Evolutionary conservation across 352 stramenopile species (phyloP), one percentile per base, ranked within the genome.

Genomic region (Pilasporangium apinafurcum): DNA sequence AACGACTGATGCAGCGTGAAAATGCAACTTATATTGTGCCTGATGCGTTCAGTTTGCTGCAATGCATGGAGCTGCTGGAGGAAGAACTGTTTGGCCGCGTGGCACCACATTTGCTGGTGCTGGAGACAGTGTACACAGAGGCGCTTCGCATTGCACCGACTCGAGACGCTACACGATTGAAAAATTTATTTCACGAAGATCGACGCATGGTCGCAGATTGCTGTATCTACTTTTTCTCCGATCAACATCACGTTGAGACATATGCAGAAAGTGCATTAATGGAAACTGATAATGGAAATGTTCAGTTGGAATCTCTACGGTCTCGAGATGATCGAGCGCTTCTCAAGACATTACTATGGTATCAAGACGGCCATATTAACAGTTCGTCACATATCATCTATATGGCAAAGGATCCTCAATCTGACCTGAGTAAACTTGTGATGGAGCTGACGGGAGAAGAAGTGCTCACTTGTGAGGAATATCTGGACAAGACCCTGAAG

Each of bases 41-140:
- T 0, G 81, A 93, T 42, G 73, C 78, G 13, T 70, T 86, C 20
- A 65, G 63, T 31, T 41, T 93, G 35, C 30, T 88, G 34, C 73
- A 85, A 53, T 86, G 77, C 41, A 78, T 93, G 66, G 78, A 89
- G 53, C 59, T 93, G 13, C 48, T 90, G 13, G 67, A 87, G 30
- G 66, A 86, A 14, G 45, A 53, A 42, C 37, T 70, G 32, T 83
- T 93, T 26, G 52, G 40, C 18, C 44, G 44, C 14, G 51, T 53
- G 1, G 65, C 55, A 3, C 48, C 56, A 26, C 59, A 82, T 40
- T 29, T 91, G 21, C 53, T 91, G 16, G 63, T 93, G n/a, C 51
- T 93, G 37, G 65, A 91, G 54, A 88, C 68, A 9, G 78, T 88
- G 10, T 48, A 78, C n/a, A 56, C 73, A 27, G 59, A 77, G 29